phyloP scores from a whole-genome alignment of 2,329 filamentous ascomycete species.

The Pyrenophora graminea region DNA sequence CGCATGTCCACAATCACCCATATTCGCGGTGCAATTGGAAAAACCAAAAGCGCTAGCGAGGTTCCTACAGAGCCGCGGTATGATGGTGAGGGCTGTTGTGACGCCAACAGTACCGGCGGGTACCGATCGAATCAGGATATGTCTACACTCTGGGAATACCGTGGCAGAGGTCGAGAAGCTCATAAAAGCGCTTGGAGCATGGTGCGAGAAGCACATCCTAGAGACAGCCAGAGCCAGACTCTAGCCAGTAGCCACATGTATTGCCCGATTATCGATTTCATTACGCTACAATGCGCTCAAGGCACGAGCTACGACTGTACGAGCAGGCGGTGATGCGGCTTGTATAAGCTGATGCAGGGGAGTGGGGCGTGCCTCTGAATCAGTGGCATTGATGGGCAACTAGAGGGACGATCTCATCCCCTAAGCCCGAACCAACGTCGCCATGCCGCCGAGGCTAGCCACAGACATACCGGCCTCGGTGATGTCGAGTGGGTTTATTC shows the following conservation, averaged over 20 bases:
- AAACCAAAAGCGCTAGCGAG: constrained; percentile 35
- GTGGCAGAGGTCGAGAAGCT: constrained; percentile 41
- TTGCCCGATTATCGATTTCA: constrained; percentile 6
- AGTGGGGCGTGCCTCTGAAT: constrained; percentile 39
- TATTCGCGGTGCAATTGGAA: constrained; percentile 40
- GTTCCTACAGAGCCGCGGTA: constrained; percentile 33
- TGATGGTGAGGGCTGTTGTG: constrained; percentile 46
- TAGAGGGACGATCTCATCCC: constrained; percentile 45
- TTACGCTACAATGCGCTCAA: constrained; percentile 25
- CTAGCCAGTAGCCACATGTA: too few relatives aligned
- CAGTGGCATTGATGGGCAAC: constrained; percentile 41
- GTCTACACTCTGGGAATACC: constrained; percentile 51
- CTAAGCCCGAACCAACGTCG: constrained; percentile 13
- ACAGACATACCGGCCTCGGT: background rate
- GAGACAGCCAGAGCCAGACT: too few relatives aligned
- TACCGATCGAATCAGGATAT: constrained; percentile 46
- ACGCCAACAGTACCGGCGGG: constrained; percentile 50
- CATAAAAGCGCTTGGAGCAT: constrained; percentile 35
- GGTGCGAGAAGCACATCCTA: constrained; percentile 24
- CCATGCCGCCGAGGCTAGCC: background rate
- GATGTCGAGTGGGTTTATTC: background rate
- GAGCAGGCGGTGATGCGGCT: constrained; percentile 39
- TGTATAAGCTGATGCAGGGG: constrained; percentile 21
- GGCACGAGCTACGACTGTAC: constrained; percentile 28
- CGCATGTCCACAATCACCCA: constrained; percentile 36